Percentiles rank a stretch among this genome's conserved stretches.
Conservation (phyloP, 2,329 filamentous ascomycete species). For the Colletotrichum coccodes region DNA sequence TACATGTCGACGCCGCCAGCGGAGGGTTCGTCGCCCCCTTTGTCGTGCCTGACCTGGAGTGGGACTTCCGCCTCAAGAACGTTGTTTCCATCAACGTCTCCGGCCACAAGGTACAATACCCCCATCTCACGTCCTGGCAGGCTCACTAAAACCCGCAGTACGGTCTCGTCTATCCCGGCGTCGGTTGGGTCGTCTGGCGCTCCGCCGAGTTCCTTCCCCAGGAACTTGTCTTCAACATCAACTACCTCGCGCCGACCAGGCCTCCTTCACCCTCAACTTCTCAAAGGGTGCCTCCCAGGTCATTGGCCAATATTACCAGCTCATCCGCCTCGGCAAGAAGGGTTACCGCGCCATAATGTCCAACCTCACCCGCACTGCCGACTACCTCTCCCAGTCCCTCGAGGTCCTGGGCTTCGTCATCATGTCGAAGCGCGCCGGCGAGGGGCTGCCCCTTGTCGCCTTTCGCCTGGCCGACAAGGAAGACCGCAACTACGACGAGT, state of each 20-base stretch:
- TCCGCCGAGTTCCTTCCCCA: conserved; percentile 84
- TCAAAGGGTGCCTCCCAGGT: conserved; percentile 94
- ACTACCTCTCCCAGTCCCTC: conserved; percentile 83
- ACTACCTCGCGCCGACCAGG: conserved; percentile 95
- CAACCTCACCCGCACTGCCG: conserved; percentile 89
- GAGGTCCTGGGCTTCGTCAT: conserved; percentile 84
- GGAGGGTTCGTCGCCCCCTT: conserved; percentile 96
- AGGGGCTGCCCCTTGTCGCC: conserved; percentile 88
- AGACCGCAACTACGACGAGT: conserved; percentile 76
- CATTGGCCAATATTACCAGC: conserved; percentile 97
- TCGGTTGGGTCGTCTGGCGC: conserved; percentile 95
- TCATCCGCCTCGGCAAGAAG: conserved; percentile 92
- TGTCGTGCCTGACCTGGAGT: conserved; percentile 82
- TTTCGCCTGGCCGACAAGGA: conserved; percentile 69
- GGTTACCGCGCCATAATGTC: conserved; percentile 94
- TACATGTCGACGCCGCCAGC: conserved; percentile 93
- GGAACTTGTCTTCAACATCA: conserved; percentile 98
- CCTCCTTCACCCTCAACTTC: conserved; percentile 97
- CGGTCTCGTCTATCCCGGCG: conserved; percentile 82
- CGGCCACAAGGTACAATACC: conserved; percentile 78
- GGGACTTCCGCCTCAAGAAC: conserved; percentile 91
- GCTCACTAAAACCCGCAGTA: conserved; percentile 48
- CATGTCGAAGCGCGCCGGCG: conserved; percentile 82
- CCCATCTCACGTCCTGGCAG: conserved; percentile 48
- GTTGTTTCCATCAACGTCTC: conserved; percentile 96